Percentiles rank a stretch among this genome's conserved stretches.
Evolutionary conservation across 2,329 filamentous ascomycete species (phyloP).

Genomic region (Phialophora macrospora): DNA sequence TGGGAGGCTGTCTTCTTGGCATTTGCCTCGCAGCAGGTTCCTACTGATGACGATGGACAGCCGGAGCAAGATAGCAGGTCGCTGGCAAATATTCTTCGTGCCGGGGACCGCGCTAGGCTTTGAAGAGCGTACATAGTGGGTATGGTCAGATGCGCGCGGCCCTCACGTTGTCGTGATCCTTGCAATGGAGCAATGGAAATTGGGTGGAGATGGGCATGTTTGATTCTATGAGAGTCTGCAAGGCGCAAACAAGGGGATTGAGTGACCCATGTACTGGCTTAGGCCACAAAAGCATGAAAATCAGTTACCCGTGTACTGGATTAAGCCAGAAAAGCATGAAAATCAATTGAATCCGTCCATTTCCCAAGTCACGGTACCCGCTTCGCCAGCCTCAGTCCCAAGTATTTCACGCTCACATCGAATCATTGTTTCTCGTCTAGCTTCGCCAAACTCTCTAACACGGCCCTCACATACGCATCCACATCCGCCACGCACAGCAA

Average conservation of each 20-base stretch:
- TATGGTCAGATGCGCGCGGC: not conserved
- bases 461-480: not conserved
- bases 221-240: not conserved
- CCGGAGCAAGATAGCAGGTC: slow-evolving; percentile 16
- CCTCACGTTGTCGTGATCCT: not conserved
- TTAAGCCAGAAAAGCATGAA: not conserved
- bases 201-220: not conserved
- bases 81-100: slow-evolving; percentile 3
- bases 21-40: slow-evolving; percentile 46
- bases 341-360: not conserved
- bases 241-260: not conserved
- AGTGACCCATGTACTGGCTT: not conserved
- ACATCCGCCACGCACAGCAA: slow-evolving; percentile 4
- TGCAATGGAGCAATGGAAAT: not conserved
- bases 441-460: not conserved
- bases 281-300: too few species aligned
- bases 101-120: not conserved
- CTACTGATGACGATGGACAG: slow-evolving; percentile 42
- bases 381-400: not conserved
- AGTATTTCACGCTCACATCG: not conserved
- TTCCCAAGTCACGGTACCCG: not conserved
- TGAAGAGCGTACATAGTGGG: not conserved
- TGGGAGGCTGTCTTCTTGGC: slow-evolving; percentile 50
- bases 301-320: not conserved
- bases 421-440: not conserved